These are phyloP conservation scores for Tetraselmis striata DNA, from an alignment of 139 green algal genomes.

Conservation along the genomic window DNA sequence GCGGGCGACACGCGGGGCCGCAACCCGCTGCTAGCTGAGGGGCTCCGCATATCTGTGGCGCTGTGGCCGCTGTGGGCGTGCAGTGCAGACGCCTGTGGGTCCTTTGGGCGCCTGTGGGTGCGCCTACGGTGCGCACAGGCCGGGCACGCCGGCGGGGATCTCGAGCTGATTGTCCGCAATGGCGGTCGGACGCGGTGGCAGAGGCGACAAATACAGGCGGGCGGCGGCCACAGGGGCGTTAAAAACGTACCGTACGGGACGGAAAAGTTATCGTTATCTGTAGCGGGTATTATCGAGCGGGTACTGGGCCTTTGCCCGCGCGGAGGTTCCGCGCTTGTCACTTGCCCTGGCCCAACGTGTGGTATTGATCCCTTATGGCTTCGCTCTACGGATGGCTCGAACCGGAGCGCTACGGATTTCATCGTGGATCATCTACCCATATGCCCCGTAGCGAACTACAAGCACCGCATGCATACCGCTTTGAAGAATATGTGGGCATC, in stretches of 20 bases:
- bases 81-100: not conserved
- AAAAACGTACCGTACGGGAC: not conserved
- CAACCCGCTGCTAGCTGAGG: not conserved
- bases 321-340: too few species aligned
- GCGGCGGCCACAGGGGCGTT: not conserved
- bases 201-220: not conserved
- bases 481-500: too few species aligned
- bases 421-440: too few species aligned
- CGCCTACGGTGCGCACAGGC: not conserved
- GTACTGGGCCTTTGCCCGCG: too few species aligned
- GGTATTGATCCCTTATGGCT: too few species aligned
- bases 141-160: not conserved
- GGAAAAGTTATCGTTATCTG: not conserved
- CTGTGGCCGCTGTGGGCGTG: not conserved
- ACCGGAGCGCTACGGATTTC: too few species aligned
- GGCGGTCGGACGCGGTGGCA: not conserved
- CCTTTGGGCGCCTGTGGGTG: not conserved
- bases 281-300: too few species aligned
- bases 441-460: too few species aligned
- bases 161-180: not conserved
- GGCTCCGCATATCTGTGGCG: not conserved
- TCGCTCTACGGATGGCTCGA: too few species aligned
- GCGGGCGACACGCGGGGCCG: not conserved
- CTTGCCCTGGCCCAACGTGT: too few species aligned
- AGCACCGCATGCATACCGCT: too few species aligned